A percentile compares a stretch with the other conserved stretches of the same genome.
Conservation (phyloP, 768 basidiomycete species). For the Sporobolomyces pararoseus region DNA sequence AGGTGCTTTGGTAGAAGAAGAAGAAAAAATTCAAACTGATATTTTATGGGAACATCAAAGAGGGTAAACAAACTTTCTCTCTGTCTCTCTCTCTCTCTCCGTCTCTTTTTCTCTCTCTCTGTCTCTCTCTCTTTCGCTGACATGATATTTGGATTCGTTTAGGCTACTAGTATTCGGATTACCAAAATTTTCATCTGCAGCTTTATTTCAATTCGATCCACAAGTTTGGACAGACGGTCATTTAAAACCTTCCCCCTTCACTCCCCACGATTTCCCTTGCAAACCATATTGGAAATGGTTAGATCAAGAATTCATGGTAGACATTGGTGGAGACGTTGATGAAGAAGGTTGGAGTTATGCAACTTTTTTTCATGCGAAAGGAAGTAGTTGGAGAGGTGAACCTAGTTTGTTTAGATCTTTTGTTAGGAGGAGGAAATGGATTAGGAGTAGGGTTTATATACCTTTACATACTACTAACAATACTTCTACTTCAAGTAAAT, state of each 20-base stretch:
- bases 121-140: neutral
- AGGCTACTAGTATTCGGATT: conserved; percentile 28
- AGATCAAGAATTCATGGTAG: conserved; percentile 36
- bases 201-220: conserved; percentile 25
- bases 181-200: conserved; percentile 25
- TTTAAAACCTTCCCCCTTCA: conserved; percentile 13
- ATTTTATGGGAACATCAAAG: conserved; percentile 38
- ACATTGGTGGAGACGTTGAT: conserved; percentile 38
- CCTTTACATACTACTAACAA: neutral
- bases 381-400: conserved; percentile 41
- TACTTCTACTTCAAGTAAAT: no score
- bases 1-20: conserved; percentile 18
- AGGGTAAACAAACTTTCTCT: conserved; percentile 17
- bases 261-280: conserved; percentile 23
- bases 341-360: conserved; percentile 40
- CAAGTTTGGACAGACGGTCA: conserved; percentile 5
- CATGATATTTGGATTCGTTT: neutral
- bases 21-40: conserved; percentile 23
- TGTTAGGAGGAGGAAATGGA: conserved; percentile 29
- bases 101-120: neutral
- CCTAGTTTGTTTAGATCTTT: conserved; percentile 15
- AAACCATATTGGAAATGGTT: conserved; percentile 38
- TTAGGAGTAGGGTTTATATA: conserved; percentile 28
- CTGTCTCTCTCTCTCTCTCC: neutral
- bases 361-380: conserved; percentile 26